phyloP scores from a whole-genome alignment of 768 basidiomycete genomes.

The Naganishia vishniacii region DNA sequence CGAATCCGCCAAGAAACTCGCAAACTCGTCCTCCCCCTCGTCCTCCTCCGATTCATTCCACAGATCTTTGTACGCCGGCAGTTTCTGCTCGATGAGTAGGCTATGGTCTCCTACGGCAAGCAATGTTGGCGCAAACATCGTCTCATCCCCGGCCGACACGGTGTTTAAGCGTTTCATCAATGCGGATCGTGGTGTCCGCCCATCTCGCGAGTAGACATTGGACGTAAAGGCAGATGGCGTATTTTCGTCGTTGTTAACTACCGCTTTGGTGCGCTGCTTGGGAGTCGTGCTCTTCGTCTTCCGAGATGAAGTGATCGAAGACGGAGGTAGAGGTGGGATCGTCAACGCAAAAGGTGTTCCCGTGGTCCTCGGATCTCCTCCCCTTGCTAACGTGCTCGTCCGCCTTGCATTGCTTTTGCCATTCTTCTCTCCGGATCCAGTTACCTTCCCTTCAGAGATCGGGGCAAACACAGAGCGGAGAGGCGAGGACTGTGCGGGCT shows the following conservation, averaged over 20 bases:
- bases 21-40: constrained; percentile 15
- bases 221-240: background rate
- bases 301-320: constrained; percentile 1
- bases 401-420: background rate
- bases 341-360: constrained; percentile 18
- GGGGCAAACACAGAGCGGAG: background rate
- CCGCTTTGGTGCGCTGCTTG: too few species aligned
- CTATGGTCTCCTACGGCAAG: constrained; percentile 1
- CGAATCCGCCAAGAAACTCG: constrained; percentile 12
- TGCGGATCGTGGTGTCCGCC: background rate
- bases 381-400: background rate
- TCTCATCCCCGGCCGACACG: constrained; percentile 5
- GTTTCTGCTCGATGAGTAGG: constrained; percentile 4
- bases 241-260: background rate
- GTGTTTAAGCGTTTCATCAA: background rate
- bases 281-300: constrained; percentile 1
- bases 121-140: constrained; percentile 11
- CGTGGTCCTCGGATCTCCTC: background rate
- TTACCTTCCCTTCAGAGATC: background rate
- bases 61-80: constrained; percentile 10
- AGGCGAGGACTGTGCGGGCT: constrained; percentile 14
- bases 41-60: constrained; percentile 3
- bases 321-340: constrained; percentile 9
- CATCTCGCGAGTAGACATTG: background rate
- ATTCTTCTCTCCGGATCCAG: background rate